Percentiles rank a stretch among this genome's conserved stretches.
These are phyloP conservation scores for Niveomyces coronatus DNA, from an alignment of 2,329 filamentous ascomycete species.

Conservation along the genomic window DNA sequence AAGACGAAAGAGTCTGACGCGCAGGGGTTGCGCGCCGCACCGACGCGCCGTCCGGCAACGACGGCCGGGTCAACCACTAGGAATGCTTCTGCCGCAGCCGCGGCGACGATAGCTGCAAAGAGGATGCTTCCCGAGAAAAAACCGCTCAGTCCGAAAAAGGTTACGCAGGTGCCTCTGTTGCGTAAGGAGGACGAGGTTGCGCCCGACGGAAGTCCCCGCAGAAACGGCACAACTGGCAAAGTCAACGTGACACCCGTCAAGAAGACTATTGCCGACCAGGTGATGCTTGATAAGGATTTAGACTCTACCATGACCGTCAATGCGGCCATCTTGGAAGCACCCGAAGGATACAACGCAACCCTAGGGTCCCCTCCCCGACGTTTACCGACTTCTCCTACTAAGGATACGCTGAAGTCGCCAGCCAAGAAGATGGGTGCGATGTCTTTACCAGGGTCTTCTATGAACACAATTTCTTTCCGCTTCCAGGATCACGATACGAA, in stretches of 20 bases:
- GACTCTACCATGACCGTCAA: slow-evolving; percentile 20
- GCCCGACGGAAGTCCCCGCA: slow-evolving; percentile 49
- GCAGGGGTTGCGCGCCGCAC: slow-evolving; percentile 27
- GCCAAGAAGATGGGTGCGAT: slow-evolving; percentile 33
- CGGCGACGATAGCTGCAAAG: too few species aligned
- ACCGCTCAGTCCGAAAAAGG: slow-evolving; percentile 55
- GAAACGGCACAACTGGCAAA: slow-evolving; percentile 21
- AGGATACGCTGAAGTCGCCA: slow-evolving; percentile 45
- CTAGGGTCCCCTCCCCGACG: slow-evolving; percentile 48
- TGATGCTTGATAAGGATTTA: slow-evolving; percentile 7
- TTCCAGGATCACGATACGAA: slow-evolving; percentile 7
- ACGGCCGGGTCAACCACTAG: slow-evolving; percentile 25
- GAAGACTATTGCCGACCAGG: slow-evolving; percentile 12
- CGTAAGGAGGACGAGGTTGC: slow-evolving; percentile 34
- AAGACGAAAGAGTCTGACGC: slow-evolving; percentile 27
- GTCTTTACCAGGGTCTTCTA: slow-evolving; percentile 22
- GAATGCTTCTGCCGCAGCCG: slow-evolving; percentile 22
- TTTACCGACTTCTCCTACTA: slow-evolving; percentile 39
- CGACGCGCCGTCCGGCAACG: slow-evolving; percentile 33
- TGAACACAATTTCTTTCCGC: slow-evolving; percentile 15
- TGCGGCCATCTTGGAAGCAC: slow-evolving; percentile 20
- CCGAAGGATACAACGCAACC: slow-evolving; percentile 27
- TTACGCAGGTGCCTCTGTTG: slow-evolving; percentile 43
- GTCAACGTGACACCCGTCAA: slow-evolving; percentile 34
- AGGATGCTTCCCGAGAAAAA: slow-evolving; percentile 35